A percentile compares a stretch with the other conserved stretches of the same genome.
Conservation (phyloP, 1,139 yeast genomes). For the Magnusiomyces clavatus region DNA sequence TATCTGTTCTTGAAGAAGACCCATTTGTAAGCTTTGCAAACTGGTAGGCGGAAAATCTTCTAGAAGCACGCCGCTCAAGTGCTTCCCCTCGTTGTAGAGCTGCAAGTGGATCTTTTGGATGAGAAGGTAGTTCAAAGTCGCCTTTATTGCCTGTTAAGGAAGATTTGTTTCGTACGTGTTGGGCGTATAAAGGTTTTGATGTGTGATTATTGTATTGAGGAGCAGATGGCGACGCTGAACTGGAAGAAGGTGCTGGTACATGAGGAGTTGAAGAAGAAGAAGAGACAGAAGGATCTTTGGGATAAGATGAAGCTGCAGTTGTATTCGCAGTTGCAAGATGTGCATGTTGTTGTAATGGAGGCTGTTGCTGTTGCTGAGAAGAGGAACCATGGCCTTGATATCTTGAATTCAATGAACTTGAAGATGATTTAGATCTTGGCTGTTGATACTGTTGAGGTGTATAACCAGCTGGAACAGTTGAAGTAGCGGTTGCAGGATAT, state of each 20-base stretch:
- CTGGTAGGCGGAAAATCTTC: slow-evolving; percentile 88
- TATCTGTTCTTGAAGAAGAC: slow-evolving; percentile 7
- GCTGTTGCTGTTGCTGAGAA: slow-evolving; percentile 13
- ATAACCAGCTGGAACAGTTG: not conserved
- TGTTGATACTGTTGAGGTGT: not conserved
- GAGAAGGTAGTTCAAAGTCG: slow-evolving; percentile 6
- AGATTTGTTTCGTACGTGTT: slow-evolving; percentile 3
- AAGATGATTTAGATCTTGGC: not conserved
- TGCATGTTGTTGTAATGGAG: slow-evolving; percentile 9
- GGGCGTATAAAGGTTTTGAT: slow-evolving; percentile 1
- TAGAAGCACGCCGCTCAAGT: slow-evolving; percentile 83
- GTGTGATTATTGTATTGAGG: not conserved
- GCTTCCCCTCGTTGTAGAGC: slow-evolving; percentile 77
- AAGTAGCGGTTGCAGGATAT: slow-evolving; percentile 20
- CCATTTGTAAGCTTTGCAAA: slow-evolving; percentile 66
- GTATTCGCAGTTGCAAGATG: slow-evolving; percentile 4
- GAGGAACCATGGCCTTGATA: not conserved
- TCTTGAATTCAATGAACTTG: not conserved
- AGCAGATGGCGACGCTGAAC: not conserved
- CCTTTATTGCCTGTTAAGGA: not conserved
- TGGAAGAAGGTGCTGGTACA: slow-evolving; percentile 11
- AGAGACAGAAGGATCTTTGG: not conserved
- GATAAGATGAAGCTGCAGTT: not conserved
- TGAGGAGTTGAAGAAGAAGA: slow-evolving; percentile 4
- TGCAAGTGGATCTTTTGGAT: slow-evolving; percentile 47